Evolutionary conservation across 1,284 basidiomycete species (phyloP).

Genomic region (Erythrobasidium hasegawianum): DNA sequence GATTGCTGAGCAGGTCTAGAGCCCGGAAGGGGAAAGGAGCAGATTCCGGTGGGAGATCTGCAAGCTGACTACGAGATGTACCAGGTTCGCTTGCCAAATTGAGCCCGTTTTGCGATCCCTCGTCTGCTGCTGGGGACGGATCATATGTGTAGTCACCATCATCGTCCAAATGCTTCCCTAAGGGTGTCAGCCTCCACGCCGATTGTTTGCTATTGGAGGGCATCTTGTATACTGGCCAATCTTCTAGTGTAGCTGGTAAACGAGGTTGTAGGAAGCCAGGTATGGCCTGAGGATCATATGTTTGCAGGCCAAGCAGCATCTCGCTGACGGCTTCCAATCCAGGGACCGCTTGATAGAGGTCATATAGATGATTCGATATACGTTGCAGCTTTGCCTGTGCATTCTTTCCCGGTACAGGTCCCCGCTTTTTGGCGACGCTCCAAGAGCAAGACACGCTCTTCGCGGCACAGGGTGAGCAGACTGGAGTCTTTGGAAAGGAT

Average conservation of each 20-base stretch:
- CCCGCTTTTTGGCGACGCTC: constrained; percentile 29
- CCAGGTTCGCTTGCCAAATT: too few relatives aligned
- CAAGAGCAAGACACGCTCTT: constrained; percentile 12
- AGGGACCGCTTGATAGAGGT: constrained; percentile 14
- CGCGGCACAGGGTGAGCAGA: constrained; percentile 19
- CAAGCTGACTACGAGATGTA: too few relatives aligned
- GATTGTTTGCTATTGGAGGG: constrained; percentile 6
- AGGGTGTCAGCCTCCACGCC: not conserved
- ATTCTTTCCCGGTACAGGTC: constrained; percentile 24
- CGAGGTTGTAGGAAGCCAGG: not conserved
- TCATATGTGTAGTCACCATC: not conserved
- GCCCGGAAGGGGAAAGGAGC: too few relatives aligned
- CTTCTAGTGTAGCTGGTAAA: constrained; percentile 6
- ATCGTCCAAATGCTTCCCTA: constrained; percentile 17
- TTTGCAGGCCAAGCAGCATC: constrained; percentile 16
- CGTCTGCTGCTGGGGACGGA: not conserved
- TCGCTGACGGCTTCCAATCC: constrained; percentile 17
- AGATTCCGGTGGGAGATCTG: too few relatives aligned
- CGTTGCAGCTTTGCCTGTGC: constrained; percentile 27
- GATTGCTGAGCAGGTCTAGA: too few relatives aligned
- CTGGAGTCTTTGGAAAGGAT: constrained; percentile 4
- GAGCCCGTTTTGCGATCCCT: not conserved
- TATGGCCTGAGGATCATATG: constrained; percentile 7
- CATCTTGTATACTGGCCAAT: not conserved
- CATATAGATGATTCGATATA: constrained; percentile 17